Evolutionary conservation across 1,284 basidiomycete species (phyloP).

Genomic region (Ustilago bromivora): DNA sequence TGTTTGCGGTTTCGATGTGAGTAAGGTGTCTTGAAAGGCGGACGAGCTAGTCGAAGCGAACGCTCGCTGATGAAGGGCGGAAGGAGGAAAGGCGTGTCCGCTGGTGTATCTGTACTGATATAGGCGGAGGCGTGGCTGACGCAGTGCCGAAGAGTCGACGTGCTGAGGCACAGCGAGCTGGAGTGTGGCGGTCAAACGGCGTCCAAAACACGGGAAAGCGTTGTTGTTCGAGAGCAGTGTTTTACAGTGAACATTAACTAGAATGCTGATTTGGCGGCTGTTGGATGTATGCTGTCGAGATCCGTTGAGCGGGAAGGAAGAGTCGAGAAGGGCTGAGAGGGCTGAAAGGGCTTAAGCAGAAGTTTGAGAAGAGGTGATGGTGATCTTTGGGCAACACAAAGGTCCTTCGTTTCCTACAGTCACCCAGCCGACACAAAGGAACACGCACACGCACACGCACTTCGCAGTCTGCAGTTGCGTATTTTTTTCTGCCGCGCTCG

Average conservation of each 20-base stretch:
- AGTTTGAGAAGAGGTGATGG: constrained; percentile 19
- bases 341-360: constrained; percentile 13
- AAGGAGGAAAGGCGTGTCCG: background rate
- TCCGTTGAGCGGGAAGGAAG: background rate
- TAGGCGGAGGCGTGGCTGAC: constrained; percentile 6
- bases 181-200: background rate
- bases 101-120: constrained; percentile 11
- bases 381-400: constrained; percentile 33
- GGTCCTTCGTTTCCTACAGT: constrained; percentile 11
- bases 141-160: background rate
- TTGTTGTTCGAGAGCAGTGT: background rate
- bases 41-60: background rate
- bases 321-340: constrained; percentile 2
- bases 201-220: background rate
- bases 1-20: too few species aligned
- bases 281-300: background rate
- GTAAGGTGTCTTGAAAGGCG: background rate
- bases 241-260: background rate
- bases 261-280: background rate
- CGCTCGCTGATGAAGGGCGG: background rate
- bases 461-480: background rate
- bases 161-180: background rate
- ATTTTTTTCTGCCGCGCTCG: constrained; percentile 15
- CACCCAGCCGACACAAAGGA: constrained; percentile 6
- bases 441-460: constrained; percentile 9